Percentiles rank a stretch among this genome's conserved stretches.
These are phyloP conservation scores for Colletotrichum sp. DNA, from an alignment of 2,329 filamentous ascomycete genomes.

Conservation along the genomic window DNA sequence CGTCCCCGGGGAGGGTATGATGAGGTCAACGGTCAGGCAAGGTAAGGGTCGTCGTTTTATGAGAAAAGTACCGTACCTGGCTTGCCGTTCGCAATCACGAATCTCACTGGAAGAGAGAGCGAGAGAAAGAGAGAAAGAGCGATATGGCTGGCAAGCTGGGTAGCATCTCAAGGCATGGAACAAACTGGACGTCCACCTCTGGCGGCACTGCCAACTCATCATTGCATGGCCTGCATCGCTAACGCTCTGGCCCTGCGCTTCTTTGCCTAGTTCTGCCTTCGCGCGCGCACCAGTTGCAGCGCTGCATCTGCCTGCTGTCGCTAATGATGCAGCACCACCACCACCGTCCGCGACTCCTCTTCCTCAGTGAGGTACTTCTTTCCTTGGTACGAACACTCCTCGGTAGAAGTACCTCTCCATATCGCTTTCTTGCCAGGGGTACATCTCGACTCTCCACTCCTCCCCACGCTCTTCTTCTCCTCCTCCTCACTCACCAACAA, in stretches of 20 bases:
- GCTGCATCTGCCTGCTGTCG: constrained; percentile 7
- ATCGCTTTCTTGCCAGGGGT: not conserved
- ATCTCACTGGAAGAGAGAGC: not conserved
- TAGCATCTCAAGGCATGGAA: not conserved
- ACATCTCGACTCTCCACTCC: not conserved
- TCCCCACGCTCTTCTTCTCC: not conserved
- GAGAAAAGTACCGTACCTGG: not conserved
- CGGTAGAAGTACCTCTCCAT: not conserved
- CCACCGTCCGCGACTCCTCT: not conserved
- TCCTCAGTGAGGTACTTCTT: not conserved
- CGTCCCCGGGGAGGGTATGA: too few relatives aligned
- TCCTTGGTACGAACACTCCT: not conserved
- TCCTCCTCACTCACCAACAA: not conserved
- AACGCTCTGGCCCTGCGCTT: constrained; percentile 42
- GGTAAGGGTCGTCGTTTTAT: not conserved
- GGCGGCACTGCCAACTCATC: constrained; percentile 76
- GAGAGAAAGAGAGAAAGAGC: not conserved
- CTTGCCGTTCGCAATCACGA: not conserved
- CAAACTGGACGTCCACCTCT: not conserved
- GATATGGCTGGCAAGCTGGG: not conserved
- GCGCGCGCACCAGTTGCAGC: constrained; percentile 26
- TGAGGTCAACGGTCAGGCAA: not conserved
- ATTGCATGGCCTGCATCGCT: constrained; percentile 72
- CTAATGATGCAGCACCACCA: not conserved
- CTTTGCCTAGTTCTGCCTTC: constrained; percentile 44